Base-by-base conservation (phyloP, 208 protist species). In the Phytomonas sp. region DNA sequence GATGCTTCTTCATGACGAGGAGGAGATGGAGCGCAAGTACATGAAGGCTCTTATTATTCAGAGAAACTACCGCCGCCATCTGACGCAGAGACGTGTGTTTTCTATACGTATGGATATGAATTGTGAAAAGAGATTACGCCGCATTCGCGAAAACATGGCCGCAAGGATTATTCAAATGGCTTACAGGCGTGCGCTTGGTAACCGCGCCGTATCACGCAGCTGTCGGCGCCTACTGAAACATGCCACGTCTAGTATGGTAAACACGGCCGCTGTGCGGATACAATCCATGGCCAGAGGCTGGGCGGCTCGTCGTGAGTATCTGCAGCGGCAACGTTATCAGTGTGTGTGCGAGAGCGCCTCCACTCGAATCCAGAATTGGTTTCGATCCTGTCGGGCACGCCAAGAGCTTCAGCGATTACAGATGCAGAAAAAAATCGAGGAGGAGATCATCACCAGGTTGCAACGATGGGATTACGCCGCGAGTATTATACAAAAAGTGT, bases 1-100 rank as follows among this genome's bases (percentile, higher is more conserved):
- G 11, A 82, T 93, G 72, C 76, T 93, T 14, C 59, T 93, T 29
- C 80, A 90, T 63, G 87, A 93, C 69, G 87, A 93, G 73, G 81
- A 89, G 60, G 87, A 93, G 77, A 65, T 93, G 34, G 80, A 87
- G 67, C 80, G 81, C 68, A 93, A 90, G 75, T 82, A 86, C n/a
- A 67, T 12, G 26, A 80, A 87, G 67, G 84, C 84, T 3, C 76
- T 64, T 11, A 42, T 78, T 19, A 90, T 93, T 73, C 88, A 93
- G 71, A 75, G 78, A n/a, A 49, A 78, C 63, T 89, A 81, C 70
- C 88, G 88, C 69, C 77, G 79, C 8, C 79, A 88, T 73, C 73
- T 76, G 49, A 76, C 84, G 5, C 87, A 79, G 31, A 71, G 69
- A 23, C 72, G 61, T 30, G 68, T 77, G 19, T 56, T 49, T 5